Evolutionary conservation across 208 protist genomes (phyloP).

Genomic region (Leishmania martiniquensis): DNA sequence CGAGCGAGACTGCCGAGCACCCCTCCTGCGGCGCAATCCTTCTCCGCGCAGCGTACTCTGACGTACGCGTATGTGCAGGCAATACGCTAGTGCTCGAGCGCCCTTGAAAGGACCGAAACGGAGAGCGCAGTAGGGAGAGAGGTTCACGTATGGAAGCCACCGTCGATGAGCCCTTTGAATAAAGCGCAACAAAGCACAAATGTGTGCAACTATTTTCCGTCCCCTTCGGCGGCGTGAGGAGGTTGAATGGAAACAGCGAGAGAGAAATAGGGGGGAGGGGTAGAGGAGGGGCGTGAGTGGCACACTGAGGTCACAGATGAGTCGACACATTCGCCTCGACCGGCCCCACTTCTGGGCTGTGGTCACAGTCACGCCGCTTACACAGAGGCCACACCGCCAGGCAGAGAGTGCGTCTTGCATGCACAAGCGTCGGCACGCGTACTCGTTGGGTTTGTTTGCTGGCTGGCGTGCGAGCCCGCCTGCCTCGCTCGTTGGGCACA

Average conservation of each 20-base stretch:
- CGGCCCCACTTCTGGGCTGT: neutral
- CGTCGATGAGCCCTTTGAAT: neutral
- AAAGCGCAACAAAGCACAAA: neutral
- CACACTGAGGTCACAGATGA: neutral
- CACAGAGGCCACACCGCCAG: neutral
- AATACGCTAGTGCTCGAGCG: neutral
- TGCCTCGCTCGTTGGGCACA: neutral
- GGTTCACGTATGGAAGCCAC: conserved; percentile 1
- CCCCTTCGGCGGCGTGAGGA: neutral
- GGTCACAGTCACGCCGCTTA: neutral
- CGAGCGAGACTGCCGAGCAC: neutral
- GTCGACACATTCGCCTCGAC: neutral
- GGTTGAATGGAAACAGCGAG: too few species aligned
- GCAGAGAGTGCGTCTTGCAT: neutral
- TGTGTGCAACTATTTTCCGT: neutral
- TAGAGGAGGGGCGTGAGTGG: neutral
- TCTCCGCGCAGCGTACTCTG: neutral
- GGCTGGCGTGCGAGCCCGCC: neutral
- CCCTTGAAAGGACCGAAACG: neutral
- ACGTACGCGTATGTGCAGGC: neutral
- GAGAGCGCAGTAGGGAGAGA: neutral
- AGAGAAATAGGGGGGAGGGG: neutral
- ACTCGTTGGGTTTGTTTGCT: neutral
- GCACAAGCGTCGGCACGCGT: neutral
- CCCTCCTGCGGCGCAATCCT: neutral